These are phyloP conservation scores for Aspergillus flavus DNA, from an alignment of 2,329 filamentous ascomycete genomes.

Conservation along the genomic window DNA sequence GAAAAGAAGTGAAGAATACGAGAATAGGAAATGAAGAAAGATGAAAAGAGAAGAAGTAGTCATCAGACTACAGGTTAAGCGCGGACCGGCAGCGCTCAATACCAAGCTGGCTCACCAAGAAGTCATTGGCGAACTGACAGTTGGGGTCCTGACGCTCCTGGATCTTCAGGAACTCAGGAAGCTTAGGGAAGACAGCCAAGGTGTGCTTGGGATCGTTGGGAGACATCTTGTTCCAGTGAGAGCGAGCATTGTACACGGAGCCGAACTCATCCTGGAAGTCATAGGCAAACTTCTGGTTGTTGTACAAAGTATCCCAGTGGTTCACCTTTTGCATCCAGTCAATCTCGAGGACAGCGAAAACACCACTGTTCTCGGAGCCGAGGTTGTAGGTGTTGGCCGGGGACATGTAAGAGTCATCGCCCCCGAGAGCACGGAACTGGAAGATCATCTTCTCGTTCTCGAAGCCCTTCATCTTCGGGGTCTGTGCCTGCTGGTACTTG, in stretches of 20 bases:
- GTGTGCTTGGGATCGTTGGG: constrained; percentile 16
- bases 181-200: constrained; percentile 16
- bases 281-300: constrained; percentile 16
- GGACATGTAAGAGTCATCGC: constrained; percentile 22
- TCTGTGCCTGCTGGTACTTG: constrained; percentile 15
- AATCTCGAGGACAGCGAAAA: constrained; percentile 22
- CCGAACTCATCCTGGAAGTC: constrained; percentile 20
- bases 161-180: constrained; percentile 19
- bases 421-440: constrained; percentile 19
- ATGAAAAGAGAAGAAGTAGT: neutral
- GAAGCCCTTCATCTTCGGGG: constrained; percentile 16
- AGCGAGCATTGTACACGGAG: constrained; percentile 18
- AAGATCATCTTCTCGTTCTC: constrained; percentile 22
- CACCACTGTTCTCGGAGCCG: constrained; percentile 15
- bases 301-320: constrained; percentile 14
- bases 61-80: neutral
- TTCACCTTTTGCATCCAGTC: constrained; percentile 22
- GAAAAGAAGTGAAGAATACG: neutral
- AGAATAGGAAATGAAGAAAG: neutral
- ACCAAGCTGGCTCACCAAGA: constrained; percentile 19
- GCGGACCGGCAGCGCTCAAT: constrained; percentile 16
- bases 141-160: constrained; percentile 22
- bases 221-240: constrained; percentile 25
- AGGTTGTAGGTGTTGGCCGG: constrained; percentile 25
- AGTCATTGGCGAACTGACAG: constrained; percentile 24